A percentile compares a stretch with the other conserved stretches of the same genome.
These are phyloP conservation scores for Straminergon stramineum DNA, from an alignment of 225 moss, liverwort and hornwort genomes.

Conservation along the genomic window DNA sequence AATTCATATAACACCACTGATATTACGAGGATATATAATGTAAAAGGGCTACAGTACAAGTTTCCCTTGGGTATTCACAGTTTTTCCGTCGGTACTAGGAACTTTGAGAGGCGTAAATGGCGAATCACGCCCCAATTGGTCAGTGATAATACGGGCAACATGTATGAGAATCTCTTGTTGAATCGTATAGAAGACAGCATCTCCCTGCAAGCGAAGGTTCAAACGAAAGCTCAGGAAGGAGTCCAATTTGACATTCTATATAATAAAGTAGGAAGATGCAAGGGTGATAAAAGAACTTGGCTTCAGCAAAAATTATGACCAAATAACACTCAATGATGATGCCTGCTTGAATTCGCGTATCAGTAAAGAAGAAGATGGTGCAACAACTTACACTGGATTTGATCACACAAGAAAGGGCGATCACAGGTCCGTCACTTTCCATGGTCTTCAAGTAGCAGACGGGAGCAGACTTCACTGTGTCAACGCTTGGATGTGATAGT, in stretches of 20 bases:
- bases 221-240: background rate
- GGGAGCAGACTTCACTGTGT: slow-evolving; percentile 27
- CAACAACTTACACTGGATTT: slow-evolving; percentile 30
- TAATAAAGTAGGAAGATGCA: background rate
- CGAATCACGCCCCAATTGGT: slow-evolving; percentile 17
- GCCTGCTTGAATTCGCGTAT: background rate
- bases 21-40: background rate
- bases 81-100: background rate
- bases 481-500: slow-evolving; percentile 43
- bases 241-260: background rate
- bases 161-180: slow-evolving; percentile 64
- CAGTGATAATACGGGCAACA: slow-evolving; percentile 44
- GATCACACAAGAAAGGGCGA: slow-evolving; percentile 34
- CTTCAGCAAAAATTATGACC: background rate
- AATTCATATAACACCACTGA: background rate
- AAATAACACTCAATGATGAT: background rate
- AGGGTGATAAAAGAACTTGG: background rate
- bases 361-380: background rate
- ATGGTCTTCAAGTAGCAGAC: slow-evolving; percentile 61
- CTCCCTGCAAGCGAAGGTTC: slow-evolving; percentile 33
- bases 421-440: slow-evolving; percentile 13
- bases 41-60: slow-evolving; percentile 1
- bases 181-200: slow-evolving; percentile 27
- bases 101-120: slow-evolving; percentile 17
- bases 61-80: background rate